phyloP scores from a whole-genome alignment of 225 moss, liverwort and hornwort species.

The Marchantia paleacea region DNA sequence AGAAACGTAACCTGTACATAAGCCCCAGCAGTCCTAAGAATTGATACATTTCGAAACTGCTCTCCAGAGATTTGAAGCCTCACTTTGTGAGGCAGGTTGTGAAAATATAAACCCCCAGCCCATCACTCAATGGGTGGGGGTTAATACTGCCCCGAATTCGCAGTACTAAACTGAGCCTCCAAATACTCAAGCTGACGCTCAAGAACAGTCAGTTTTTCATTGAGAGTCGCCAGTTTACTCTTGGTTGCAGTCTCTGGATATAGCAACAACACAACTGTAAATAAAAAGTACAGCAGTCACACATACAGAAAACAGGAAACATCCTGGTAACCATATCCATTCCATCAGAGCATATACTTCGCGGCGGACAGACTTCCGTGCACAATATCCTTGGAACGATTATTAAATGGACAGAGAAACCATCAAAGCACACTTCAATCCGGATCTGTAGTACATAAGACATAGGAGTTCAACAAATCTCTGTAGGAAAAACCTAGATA shows the following conservation, averaged over 20 bases:
- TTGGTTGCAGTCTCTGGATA: slow-evolving; percentile 76
- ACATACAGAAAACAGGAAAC: background rate
- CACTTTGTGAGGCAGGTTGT: background rate
- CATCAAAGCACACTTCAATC: no score
- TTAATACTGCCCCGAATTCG: slow-evolving; percentile 37
- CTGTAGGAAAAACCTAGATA: no score
- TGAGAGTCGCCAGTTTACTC: slow-evolving; percentile 87
- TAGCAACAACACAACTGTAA: background rate
- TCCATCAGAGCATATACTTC: background rate
- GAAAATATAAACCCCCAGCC: background rate
- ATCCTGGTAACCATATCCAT: no score
- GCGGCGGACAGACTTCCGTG: background rate
- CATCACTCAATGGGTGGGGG: background rate
- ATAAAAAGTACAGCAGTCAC: background rate
- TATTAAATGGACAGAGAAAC: no score
- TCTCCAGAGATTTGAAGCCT: background rate
- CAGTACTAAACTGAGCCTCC: slow-evolving; percentile 91
- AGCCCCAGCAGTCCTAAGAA: background rate
- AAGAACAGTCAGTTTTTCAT: slow-evolving; percentile 85
- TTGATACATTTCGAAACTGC: background rate
- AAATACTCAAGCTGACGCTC: slow-evolving; percentile 91
- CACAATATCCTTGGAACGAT: background rate
- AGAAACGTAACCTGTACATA: slow-evolving; percentile 16
- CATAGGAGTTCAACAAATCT: no score
- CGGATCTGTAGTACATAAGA: no score